phyloP scores from a whole-genome alignment of 192 early-diverging fungal species.

The Podochytrium sp. region DNA sequence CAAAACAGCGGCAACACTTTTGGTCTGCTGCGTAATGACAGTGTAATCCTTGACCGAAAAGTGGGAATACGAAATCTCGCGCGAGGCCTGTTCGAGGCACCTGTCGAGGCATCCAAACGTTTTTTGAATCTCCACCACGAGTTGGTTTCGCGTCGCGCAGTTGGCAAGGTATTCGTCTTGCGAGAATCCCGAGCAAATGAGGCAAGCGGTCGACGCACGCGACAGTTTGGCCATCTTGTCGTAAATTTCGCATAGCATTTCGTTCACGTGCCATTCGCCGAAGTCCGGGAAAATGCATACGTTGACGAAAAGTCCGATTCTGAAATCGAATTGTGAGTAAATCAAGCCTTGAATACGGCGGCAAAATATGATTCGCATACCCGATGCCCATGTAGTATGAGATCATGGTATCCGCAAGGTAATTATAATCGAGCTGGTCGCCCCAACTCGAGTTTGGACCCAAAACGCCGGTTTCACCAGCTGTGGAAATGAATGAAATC shows the following conservation, averaged over 20 bases:
- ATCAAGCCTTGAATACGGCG: no score
- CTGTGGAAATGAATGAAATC: no score
- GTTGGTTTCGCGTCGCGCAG: background rate
- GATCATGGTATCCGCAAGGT: no score
- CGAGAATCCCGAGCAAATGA: background rate
- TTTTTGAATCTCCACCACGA: background rate
- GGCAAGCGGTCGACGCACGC: no score
- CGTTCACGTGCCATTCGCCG: background rate
- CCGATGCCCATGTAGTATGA: no score
- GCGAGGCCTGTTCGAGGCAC: background rate
- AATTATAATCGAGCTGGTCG: no score
- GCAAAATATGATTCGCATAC: no score
- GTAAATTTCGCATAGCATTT: background rate
- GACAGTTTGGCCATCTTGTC: background rate
- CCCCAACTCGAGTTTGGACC: no score
- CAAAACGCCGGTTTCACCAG: no score
- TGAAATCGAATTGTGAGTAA: no score
- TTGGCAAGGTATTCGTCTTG: background rate
- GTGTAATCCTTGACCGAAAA: constrained; percentile 10
- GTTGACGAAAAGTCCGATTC: constrained; percentile 15
- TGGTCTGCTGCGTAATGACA: background rate
- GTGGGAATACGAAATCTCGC: constrained; percentile 21
- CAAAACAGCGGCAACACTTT: constrained; percentile 6
- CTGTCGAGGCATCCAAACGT: background rate
- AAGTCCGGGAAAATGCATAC: constrained; percentile 26